Evolutionary conservation across 371 early-diverging fungal genomes (phyloP).

Genomic region (Mortierella sp.): DNA sequence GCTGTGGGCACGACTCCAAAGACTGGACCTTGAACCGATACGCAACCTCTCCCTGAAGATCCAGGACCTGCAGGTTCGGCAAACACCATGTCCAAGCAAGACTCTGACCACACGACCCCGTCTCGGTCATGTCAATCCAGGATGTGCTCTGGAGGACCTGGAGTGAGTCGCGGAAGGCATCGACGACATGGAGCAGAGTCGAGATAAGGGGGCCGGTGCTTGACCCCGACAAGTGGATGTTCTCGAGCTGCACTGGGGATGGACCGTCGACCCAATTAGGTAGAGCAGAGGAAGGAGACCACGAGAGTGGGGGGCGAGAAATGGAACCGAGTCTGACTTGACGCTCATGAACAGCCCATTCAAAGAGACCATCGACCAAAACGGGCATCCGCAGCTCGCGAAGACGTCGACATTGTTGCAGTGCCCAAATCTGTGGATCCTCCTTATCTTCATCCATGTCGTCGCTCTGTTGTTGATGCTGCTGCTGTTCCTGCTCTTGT

Average conservation of each 20-base stretch:
- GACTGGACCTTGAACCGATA: constrained; percentile 24
- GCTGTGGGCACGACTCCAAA: constrained; percentile 28
- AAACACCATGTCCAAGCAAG: constrained; percentile 41
- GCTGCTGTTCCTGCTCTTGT: neutral
- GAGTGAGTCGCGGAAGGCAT: constrained; percentile 41
- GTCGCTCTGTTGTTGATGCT: neutral
- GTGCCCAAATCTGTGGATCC: constrained; percentile 28
- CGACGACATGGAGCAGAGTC: constrained; percentile 29
- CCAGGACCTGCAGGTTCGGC: constrained; percentile 27
- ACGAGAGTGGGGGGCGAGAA: neutral
- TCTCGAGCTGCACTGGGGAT: constrained; percentile 25
- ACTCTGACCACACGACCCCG: constrained; percentile 12
- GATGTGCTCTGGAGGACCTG: constrained; percentile 36
- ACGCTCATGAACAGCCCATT: constrained; percentile 40
- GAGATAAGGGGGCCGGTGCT: constrained; percentile 35
- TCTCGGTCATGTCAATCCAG: constrained; percentile 29
- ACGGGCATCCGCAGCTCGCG: constrained; percentile 40
- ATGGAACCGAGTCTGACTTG: neutral
- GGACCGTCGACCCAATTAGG: constrained; percentile 20
- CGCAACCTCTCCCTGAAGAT: constrained; percentile 43
- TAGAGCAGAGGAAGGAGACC: neutral
- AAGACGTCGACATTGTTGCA: constrained; percentile 26
- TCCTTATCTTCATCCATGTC: constrained; percentile 5
- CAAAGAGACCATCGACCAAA: constrained; percentile 25
- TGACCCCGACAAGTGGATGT: constrained; percentile 29